These are phyloP conservation scores for Globisporangium cylindrosporum DNA, from an alignment of 352 stramenopile species.

Conservation along the genomic window DNA sequence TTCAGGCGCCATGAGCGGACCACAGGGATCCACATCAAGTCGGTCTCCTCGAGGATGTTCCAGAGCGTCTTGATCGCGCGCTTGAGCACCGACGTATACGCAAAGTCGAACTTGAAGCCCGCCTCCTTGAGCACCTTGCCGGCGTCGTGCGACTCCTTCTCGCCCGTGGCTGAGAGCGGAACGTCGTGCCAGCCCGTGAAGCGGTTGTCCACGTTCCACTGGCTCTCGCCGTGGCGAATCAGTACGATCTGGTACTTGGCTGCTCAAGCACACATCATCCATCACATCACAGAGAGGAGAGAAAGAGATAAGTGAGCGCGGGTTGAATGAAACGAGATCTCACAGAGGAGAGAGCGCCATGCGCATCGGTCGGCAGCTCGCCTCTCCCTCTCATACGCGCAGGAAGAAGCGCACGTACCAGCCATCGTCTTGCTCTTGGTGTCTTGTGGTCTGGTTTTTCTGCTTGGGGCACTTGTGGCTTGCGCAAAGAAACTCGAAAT, in stretches of 20 bases:
- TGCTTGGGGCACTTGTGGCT: constrained; percentile 10
- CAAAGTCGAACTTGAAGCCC: constrained; percentile 93
- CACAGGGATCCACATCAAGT: constrained; percentile 98
- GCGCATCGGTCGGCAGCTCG: not conserved
- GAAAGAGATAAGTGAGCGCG: not conserved
- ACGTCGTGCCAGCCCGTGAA: constrained; percentile 99
- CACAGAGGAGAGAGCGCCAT: not conserved
- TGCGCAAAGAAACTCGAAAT: constrained; percentile 15
- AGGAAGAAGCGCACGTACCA: constrained; percentile 1
- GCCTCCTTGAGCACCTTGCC: constrained; percentile 92
- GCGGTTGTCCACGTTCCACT: constrained; percentile 98
- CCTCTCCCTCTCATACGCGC: not conserved
- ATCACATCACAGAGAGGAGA: not conserved
- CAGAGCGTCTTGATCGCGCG: constrained; percentile 97
- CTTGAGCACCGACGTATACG: constrained; percentile 96
- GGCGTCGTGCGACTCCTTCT: constrained; percentile 92
- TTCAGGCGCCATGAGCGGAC: constrained; percentile 94
- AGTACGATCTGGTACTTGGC: constrained; percentile 88
- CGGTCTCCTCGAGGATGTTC: constrained; percentile 95
- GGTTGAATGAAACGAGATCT: not conserved
- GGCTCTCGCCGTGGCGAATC: constrained; percentile 95
- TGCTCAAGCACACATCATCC: constrained; percentile 11
- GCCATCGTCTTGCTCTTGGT: constrained; percentile 4
- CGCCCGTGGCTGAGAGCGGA: constrained; percentile 84
- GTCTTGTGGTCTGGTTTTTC: not conserved